phyloP scores from a whole-genome alignment of 108 stramenopile genomes.

The Discostella stelligeroides region DNA sequence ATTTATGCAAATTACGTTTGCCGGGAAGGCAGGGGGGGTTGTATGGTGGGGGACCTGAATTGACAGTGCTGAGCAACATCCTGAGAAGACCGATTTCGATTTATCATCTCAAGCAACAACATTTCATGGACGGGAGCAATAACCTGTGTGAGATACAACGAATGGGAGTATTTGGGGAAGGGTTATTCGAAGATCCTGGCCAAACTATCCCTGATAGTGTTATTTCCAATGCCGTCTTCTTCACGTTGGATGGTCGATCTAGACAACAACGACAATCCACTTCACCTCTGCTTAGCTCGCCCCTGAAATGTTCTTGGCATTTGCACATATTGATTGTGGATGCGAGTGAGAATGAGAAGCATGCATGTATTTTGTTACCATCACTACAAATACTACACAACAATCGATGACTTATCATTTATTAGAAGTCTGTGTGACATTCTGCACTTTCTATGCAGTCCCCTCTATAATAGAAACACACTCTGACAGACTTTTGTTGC shows the following conservation, averaged over 20 bases:
- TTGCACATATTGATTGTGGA: slow-evolving; percentile 71
- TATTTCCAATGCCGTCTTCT: slow-evolving; percentile 44
- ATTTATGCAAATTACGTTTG: slow-evolving; percentile 50
- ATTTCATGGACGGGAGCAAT: slow-evolving; percentile 3
- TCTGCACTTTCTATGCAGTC: slow-evolving; percentile 4
- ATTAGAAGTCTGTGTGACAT: not conserved
- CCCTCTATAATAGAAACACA: slow-evolving; percentile 67
- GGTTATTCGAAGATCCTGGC: slow-evolving; percentile 64
- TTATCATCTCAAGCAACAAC: slow-evolving; percentile 57
- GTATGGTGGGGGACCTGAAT: slow-evolving; percentile 79
- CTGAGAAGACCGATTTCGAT: slow-evolving; percentile 81
- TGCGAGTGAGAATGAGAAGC: slow-evolving; percentile 59
- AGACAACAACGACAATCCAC: slow-evolving; percentile 10
- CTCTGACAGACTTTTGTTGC: slow-evolving; percentile 67
- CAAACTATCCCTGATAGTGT: slow-evolving; percentile 56
- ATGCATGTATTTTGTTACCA: slow-evolving; percentile 75
- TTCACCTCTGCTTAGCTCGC: slow-evolving; percentile 34
- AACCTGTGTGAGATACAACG: slow-evolving; percentile 49
- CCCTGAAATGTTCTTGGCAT: slow-evolving; percentile 58
- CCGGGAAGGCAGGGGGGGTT: slow-evolving; percentile 64
- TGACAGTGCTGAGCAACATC: slow-evolving; percentile 73
- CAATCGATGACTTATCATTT: not conserved
- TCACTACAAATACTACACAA: slow-evolving; percentile 30
- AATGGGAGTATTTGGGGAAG: slow-evolving; percentile 71
- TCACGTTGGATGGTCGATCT: slow-evolving; percentile 26